Base-by-base conservation (phyloP, 495 filamentous ascomycete genomes). In the Penicillium coffeae region DNA sequence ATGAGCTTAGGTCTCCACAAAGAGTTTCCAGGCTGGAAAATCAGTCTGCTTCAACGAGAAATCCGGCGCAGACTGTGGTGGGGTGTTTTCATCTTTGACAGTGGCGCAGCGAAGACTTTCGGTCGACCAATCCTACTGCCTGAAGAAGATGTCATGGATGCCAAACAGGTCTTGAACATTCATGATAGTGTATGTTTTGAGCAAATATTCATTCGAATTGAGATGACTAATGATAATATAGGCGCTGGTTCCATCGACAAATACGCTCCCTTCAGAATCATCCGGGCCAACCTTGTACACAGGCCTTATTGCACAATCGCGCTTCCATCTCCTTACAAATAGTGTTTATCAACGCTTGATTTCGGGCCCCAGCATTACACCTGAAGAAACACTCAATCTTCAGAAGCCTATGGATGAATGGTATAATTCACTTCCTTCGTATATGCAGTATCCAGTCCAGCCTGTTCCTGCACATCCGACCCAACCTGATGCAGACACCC, bases 1-100 rank as follows among this genome's bases (percentile, higher is more conserved):
- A 75, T 78, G 71, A 73, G 76, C 48, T 50, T 80, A 22, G 77
- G 77, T 8, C 63, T 80, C 16, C 76, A 80, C 46, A 80, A 80
- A 46, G 77, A 79, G 52, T 79, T 80, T 43, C 75, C 65, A 16
- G 67, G 68, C 7, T 79, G 77, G 77, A 70, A 76, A 42, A 76
- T 75, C 49, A 75, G 68, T 47, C 66, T 73, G n/a, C 62, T 79
- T 1, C 65, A 74, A 50, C 73, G 65, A 36, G 72, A 75, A 43
- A 63, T 75, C n/a, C 63, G 72, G 33, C 50, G 72, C 40, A 63
- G 72, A 40, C 43, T 73, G 22, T 75, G 72, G 72, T 75, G 72
- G 72, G 70, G 70, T 18, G 70, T 75, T 1, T 75, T 70, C 40
- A 75, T 75, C 8, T 75, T 75, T 36, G 72, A 75, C 43, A 73